Percentiles rank a stretch among this genome's conserved stretches.
Evolutionary conservation across 768 basidiomycete species (phyloP).

Genomic region (Boletellus sp.): DNA sequence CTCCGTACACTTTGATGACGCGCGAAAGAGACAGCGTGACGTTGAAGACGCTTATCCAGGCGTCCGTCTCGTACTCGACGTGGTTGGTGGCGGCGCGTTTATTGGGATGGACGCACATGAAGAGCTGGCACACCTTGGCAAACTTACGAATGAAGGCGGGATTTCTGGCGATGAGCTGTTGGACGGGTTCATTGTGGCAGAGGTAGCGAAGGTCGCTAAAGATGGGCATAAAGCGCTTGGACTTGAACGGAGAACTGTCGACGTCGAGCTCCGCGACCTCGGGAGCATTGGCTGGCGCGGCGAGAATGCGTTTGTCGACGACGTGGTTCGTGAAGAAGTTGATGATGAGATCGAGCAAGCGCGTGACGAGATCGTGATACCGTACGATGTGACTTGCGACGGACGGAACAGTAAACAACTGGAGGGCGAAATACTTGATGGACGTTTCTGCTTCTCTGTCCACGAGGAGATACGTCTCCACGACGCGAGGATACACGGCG

Average conservation of each 20-base stretch:
- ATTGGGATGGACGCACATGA: conserved; percentile 92
- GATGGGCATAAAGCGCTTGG: conserved; percentile 93
- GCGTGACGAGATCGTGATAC: conserved; percentile 67
- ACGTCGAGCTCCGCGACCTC: conserved; percentile 55
- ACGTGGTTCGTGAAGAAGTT: conserved; percentile 94
- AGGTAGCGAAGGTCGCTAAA: conserved; percentile 88
- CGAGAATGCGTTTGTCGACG: conserved; percentile 60
- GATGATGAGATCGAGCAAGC: conserved; percentile 78
- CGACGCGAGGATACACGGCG: conserved; percentile 77
- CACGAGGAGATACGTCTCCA: conserved; percentile 86
- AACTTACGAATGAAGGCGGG: conserved; percentile 68
- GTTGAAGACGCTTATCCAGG: conserved; percentile 96
- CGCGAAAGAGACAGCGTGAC: conserved; percentile 88
- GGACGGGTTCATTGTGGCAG: conserved; percentile 76
- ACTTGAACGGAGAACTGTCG: conserved; percentile 85
- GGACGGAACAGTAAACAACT: conserved; percentile 89
- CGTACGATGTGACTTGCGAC: conserved; percentile 76
- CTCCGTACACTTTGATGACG: conserved; percentile 86
- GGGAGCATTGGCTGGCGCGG: conserved; percentile 17
- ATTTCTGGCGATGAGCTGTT: conserved; percentile 69
- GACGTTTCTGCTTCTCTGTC: conserved; percentile 95
- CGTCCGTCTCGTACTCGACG: conserved; percentile 95
- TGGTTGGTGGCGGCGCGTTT: conserved; percentile 77
- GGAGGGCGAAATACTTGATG: conserved; percentile 89
- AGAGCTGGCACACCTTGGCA: conserved; percentile 76